A percentile compares a stretch with the other conserved stretches of the same genome.
phyloP scores from a whole-genome alignment of 1,139 yeast genomes.

The Blastobotrys arbuscula region DNA sequence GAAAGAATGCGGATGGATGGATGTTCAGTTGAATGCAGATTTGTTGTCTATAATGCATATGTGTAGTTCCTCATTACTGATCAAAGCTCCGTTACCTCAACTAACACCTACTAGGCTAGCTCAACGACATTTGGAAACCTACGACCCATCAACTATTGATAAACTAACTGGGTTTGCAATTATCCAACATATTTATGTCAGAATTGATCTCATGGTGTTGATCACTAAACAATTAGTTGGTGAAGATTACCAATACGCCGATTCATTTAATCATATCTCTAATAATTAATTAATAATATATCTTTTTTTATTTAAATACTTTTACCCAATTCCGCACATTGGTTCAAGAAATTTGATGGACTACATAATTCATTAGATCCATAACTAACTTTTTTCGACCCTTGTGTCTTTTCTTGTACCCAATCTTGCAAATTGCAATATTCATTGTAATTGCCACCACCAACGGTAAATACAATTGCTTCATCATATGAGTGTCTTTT shows the following conservation, averaged over 20 bases:
- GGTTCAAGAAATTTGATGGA: slow-evolving; percentile 69
- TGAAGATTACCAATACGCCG: slow-evolving; percentile 26
- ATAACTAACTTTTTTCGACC: slow-evolving; percentile 54
- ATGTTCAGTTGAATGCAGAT: slow-evolving; percentile 25
- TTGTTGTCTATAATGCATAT: slow-evolving; percentile 28
- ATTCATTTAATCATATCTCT: not conserved
- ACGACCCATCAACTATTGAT: not conserved
- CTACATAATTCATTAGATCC: slow-evolving; percentile 83
- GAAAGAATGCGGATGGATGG: slow-evolving; percentile 27
- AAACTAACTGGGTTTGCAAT: slow-evolving; percentile 23
- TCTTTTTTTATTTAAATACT: not conserved
- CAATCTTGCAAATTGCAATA: slow-evolving; percentile 93
- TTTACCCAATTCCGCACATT: slow-evolving; percentile 56
- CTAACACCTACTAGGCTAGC: slow-evolving; percentile 28
- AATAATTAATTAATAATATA: not conserved
- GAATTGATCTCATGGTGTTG: slow-evolving; percentile 26
- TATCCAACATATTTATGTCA: slow-evolving; percentile 26
- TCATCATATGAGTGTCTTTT: slow-evolving; percentile 76
- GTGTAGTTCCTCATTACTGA: slow-evolving; percentile 25
- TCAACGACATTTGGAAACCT: slow-evolving; percentile 10
- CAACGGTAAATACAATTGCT: slow-evolving; percentile 84
- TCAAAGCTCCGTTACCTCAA: slow-evolving; percentile 27
- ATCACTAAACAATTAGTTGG: slow-evolving; percentile 30
- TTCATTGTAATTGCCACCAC: slow-evolving; percentile 94
- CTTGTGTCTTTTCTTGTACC: slow-evolving; percentile 43